Percentiles rank a stretch among this genome's conserved stretches.
Conservation (phyloP, 2,329 filamentous ascomycete species). For the Neofusicoccum sp. region DNA sequence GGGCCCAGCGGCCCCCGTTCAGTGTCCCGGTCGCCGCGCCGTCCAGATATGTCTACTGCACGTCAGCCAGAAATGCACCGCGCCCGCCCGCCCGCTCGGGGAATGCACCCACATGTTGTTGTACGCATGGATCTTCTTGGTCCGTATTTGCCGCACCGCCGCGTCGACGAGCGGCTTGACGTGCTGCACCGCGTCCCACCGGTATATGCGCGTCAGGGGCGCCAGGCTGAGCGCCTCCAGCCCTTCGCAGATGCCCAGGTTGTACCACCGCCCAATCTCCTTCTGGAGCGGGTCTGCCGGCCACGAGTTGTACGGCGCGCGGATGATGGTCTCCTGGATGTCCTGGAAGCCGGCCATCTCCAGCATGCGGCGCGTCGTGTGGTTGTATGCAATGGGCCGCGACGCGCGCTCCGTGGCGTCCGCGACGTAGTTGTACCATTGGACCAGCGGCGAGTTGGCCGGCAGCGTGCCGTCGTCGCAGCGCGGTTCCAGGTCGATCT, state of each 20-base stretch:
- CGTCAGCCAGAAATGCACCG: constrained; percentile 3
- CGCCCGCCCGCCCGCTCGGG: constrained; percentile 21
- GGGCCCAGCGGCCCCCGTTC: constrained; percentile 18
- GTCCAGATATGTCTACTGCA: constrained; percentile 47
- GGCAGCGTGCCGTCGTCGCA: constrained; percentile 66
- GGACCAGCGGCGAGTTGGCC: constrained; percentile 55
- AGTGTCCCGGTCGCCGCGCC: constrained; percentile 45
- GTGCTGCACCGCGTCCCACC: constrained; percentile 58
- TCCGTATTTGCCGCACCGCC: constrained; percentile 67
- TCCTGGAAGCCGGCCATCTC: constrained; percentile 74
- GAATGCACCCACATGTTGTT: constrained; percentile 68
- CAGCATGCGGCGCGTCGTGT: constrained; percentile 61
- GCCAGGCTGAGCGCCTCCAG: constrained; percentile 71
- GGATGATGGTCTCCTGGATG: constrained; percentile 67
- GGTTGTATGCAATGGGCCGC: constrained; percentile 65
- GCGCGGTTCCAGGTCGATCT: constrained; percentile 78
- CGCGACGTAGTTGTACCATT: constrained; percentile 69
- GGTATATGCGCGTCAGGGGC: constrained; percentile 65
- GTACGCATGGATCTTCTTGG: constrained; percentile 67
- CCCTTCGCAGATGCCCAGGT: constrained; percentile 70
- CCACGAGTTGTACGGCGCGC: constrained; percentile 74
- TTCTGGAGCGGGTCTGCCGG: constrained; percentile 61
- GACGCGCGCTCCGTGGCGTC: constrained; percentile 65
- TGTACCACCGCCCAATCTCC: constrained; percentile 78
- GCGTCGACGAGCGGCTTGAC: constrained; percentile 62